A percentile compares a stretch with the other conserved stretches of the same genome.
Evolutionary conservation across 106 monocot species (phyloP).

Genomic region (Vanilla planifolia): DNA sequence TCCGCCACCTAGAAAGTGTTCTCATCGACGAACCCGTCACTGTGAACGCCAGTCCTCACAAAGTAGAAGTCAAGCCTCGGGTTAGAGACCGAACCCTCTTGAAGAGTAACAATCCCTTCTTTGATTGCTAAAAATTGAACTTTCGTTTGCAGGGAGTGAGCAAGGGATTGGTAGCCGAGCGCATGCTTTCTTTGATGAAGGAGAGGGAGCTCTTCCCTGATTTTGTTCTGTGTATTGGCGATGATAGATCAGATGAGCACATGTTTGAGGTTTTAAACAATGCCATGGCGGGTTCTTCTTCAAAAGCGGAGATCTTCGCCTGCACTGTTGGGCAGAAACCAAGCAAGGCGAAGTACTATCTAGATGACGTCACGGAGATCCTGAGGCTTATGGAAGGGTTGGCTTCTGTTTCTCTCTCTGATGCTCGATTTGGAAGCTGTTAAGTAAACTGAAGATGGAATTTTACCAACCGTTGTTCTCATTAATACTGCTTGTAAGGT

Average conservation of each 20-base stretch:
- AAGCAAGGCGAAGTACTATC: constrained; percentile 64
- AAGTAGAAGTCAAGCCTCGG: constrained; percentile 11
- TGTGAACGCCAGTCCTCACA: constrained; percentile 4
- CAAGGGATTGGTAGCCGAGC: constrained; percentile 54
- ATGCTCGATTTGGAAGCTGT: constrained; percentile 7
- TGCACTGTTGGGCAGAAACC: constrained; percentile 69
- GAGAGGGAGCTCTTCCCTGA: constrained; percentile 32
- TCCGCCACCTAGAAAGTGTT: constrained; percentile 7
- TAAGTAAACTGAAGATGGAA: too few species aligned
- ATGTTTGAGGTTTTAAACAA: constrained; percentile 61
- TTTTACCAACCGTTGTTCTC: too few species aligned
- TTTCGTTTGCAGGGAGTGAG: constrained; percentile 41
- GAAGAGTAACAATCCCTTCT: background rate
- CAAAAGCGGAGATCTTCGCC: constrained; percentile 45
- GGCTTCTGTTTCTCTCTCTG: constrained; percentile 23
- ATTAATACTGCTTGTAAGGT: too few species aligned
- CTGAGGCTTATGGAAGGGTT: constrained; percentile 52
- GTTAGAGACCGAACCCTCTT: background rate
- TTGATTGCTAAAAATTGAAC: background rate
- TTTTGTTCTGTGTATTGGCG: constrained; percentile 58
- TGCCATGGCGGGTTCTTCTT: constrained; percentile 14
- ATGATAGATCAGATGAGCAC: constrained; percentile 67
- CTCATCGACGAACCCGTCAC: constrained; percentile 10
- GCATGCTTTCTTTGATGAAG: constrained; percentile 33
- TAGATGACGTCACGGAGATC: constrained; percentile 54